Conservation (phyloP, 176 grass and related monocot species). For the Eleusine indica region DNA sequence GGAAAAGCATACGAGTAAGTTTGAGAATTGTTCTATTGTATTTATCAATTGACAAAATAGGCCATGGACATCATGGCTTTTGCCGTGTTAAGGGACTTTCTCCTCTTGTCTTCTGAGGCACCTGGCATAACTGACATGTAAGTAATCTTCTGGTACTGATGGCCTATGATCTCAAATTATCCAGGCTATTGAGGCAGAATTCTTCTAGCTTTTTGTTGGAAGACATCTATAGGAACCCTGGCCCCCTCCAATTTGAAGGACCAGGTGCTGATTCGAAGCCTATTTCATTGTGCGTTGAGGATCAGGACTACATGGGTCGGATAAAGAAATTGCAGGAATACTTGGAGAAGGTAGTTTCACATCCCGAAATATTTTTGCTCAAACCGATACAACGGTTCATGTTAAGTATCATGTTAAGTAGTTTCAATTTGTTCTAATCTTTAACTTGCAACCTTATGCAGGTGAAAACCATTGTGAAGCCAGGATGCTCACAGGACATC, state of each 20-base stretch:
- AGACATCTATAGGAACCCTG: slow-evolving; percentile 98
- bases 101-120: neutral
- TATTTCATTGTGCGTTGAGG: slow-evolving; percentile 86
- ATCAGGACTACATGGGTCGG: slow-evolving; percentile 98
- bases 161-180: slow-evolving; percentile 14
- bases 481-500: slow-evolving; percentile 93
- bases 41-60: neutral
- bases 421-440: neutral
- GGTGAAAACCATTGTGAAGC: slow-evolving; percentile 98
- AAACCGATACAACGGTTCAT: neutral
- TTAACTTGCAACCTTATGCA: slow-evolving; percentile 30
- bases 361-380: neutral
- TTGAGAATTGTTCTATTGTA: neutral
- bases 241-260: slow-evolving; percentile 90
- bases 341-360: slow-evolving; percentile 72
- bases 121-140: neutral
- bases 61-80: neutral
- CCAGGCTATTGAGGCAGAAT: slow-evolving; percentile 76
- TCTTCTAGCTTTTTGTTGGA: slow-evolving; percentile 85
- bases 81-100: neutral
- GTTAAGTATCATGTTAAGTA: neutral
- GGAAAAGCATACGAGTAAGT: slow-evolving; percentile 99
- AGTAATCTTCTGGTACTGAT: slow-evolving; percentile 1
- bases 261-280: slow-evolving; percentile 78
- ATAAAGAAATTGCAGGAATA: slow-evolving; percentile 97